Evolutionary conservation across 148 eudicot species (phyloP).

Genomic region (Fagopyrum esculentum): DNA sequence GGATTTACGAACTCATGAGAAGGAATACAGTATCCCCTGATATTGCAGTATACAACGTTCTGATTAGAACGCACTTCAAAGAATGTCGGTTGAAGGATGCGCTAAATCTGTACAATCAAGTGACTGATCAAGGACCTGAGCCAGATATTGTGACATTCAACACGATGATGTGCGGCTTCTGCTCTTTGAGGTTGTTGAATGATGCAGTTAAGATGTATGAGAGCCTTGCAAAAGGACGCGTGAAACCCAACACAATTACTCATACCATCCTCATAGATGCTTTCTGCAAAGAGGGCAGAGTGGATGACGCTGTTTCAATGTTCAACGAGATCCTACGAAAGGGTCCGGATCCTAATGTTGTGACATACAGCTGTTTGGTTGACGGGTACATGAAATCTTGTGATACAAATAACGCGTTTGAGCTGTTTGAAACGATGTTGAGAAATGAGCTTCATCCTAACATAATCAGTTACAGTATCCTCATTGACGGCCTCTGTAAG

Average conservation of each 20-base stretch:
- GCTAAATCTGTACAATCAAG: conserved; percentile 22
- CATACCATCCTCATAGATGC: conserved; percentile 43
- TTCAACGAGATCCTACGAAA: conserved; percentile 36
- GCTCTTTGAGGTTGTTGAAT: conserved; percentile 30
- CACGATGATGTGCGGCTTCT: conserved; percentile 53
- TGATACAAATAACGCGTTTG: conserved; percentile 30
- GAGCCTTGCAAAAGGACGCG: conserved; percentile 20
- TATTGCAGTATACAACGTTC: conserved; percentile 45
- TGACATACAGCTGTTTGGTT: conserved; percentile 53
- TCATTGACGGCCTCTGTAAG: conserved; percentile 61
- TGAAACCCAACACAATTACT: conserved; percentile 35
- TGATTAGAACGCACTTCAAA: conserved; percentile 39
- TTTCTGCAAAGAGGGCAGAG: conserved; percentile 43
- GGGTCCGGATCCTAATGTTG: conserved; percentile 39
- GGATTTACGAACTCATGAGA: conserved; percentile 40
- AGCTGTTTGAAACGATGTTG: conserved; percentile 46
- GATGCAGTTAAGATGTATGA: conserved; percentile 45
- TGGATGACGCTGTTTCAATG: conserved; percentile 39
- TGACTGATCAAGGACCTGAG: conserved; percentile 33
- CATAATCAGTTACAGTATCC: conserved; percentile 56
- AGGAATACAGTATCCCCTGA: conserved; percentile 37
- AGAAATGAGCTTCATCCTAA: conserved; percentile 34
- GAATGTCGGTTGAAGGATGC: conserved; percentile 26
- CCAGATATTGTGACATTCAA: conserved; percentile 62
- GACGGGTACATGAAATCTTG: conserved; percentile 42